Conservation (phyloP, 495 filamentous ascomycete genomes). For the Astrothelium subdiscretum region DNA sequence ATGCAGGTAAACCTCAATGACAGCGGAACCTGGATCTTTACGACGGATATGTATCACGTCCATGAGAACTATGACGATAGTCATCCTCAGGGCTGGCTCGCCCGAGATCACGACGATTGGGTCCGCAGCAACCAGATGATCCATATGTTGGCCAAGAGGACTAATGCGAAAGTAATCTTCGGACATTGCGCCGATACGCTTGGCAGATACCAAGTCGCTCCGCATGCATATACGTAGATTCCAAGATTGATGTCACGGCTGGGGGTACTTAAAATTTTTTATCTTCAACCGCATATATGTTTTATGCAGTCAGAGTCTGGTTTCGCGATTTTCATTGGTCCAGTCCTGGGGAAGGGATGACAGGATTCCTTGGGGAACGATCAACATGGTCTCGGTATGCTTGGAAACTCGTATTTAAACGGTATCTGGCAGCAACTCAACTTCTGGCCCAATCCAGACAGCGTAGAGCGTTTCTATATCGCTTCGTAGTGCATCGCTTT, state of each 20-base stretch:
- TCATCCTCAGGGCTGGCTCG: slow-evolving; percentile 33
- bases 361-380: too few relatives aligned
- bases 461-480: too few relatives aligned
- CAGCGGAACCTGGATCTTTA: slow-evolving; percentile 29
- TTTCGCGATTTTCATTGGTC: too few relatives aligned
- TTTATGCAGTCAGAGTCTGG: background rate
- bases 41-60: slow-evolving; percentile 29
- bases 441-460: too few relatives aligned
- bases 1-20: slow-evolving; percentile 29
- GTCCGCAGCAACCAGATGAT: slow-evolving; percentile 32
- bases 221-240: slow-evolving; percentile 3
- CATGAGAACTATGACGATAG: slow-evolving; percentile 19
- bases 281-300: background rate
- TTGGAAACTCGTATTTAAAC: too few relatives aligned
- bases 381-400: too few relatives aligned
- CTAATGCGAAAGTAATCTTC: slow-evolving; percentile 30
- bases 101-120: slow-evolving; percentile 35
- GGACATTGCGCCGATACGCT: slow-evolving; percentile 25
- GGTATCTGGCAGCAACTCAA: too few relatives aligned
- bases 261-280: background rate
- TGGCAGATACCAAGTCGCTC: slow-evolving; percentile 1
- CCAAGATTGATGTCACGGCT: background rate
- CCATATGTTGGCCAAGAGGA: slow-evolving; percentile 26
- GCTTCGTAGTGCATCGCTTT: too few relatives aligned
- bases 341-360: too few relatives aligned